Conservation (phyloP, 768 basidiomycete species). For the Suillus bovinus region DNA sequence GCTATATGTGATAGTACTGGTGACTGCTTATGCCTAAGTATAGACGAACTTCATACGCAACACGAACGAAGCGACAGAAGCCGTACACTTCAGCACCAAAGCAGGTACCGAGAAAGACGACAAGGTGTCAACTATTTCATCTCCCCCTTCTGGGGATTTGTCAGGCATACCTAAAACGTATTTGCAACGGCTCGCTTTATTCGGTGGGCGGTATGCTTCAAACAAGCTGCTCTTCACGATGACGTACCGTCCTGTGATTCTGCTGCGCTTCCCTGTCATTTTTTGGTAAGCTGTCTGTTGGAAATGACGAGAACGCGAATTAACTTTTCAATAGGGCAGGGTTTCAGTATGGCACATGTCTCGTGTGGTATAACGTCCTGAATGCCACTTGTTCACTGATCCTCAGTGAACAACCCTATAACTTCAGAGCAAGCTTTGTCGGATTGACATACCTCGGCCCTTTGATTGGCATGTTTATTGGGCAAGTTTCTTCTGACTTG, state of each 20-base stretch:
- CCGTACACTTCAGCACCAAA: neutral
- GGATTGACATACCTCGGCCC: conserved; percentile 23
- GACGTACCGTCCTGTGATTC: conserved; percentile 19
- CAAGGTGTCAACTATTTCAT: conserved; percentile 12
- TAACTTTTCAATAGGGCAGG: conserved; percentile 16
- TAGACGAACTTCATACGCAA: conserved; percentile 20
- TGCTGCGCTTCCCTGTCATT: conserved; percentile 22
- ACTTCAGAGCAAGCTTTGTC: conserved; percentile 23
- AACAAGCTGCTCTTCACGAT: conserved; percentile 21
- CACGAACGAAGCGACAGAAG: conserved; percentile 20
- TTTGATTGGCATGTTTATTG: conserved; percentile 21
- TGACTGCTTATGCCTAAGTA: neutral
- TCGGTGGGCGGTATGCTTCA: conserved; percentile 19
- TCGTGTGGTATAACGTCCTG: conserved; percentile 27
- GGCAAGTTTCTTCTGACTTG: conserved; percentile 9
- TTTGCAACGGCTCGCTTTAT: conserved; percentile 16
- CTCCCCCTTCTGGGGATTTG: conserved; percentile 13
- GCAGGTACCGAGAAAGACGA: conserved; percentile 12
- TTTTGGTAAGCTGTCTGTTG: conserved; percentile 14
- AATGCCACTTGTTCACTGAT: conserved; percentile 24
- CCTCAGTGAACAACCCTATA: conserved; percentile 21
- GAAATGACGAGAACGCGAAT: neutral
- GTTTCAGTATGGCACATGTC: conserved; percentile 23
- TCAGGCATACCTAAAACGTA: conserved; percentile 17
- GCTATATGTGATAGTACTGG: neutral